Percentiles rank a stretch among this genome's conserved stretches.
Evolutionary conservation across 1,139 yeast species (phyloP).

Genomic region (Geotrichum carabidarum): DNA sequence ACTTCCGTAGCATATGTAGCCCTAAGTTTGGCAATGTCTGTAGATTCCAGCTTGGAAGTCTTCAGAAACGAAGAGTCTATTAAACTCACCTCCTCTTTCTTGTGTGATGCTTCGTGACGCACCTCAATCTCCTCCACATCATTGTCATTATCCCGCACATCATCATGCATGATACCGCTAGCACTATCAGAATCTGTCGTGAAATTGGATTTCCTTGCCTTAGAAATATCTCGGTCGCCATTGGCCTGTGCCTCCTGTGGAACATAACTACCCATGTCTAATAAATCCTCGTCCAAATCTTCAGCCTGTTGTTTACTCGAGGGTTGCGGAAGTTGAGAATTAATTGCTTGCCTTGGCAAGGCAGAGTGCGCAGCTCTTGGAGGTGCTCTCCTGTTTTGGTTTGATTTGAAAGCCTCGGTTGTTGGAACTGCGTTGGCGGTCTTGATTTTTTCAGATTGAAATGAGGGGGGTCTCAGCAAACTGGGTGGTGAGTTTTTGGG

Average conservation of each 20-base stretch:
- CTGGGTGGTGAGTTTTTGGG: conserved; percentile 13
- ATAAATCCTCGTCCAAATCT: too few species aligned
- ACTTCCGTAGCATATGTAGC: conserved; percentile 27
- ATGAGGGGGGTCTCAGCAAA: neutral
- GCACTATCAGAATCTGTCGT: neutral
- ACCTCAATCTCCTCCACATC: neutral
- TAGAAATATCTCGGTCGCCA: too few species aligned
- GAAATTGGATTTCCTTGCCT: too few species aligned
- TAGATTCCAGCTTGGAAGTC: neutral
- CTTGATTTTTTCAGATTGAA: neutral
- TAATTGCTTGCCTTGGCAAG: too few species aligned
- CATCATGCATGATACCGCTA: neutral
- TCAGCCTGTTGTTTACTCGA: too few species aligned
- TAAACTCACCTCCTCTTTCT: conserved; percentile 5
- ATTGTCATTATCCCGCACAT: neutral
- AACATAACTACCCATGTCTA: too few species aligned
- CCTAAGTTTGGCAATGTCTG: conserved; percentile 12
- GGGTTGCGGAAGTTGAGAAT: too few species aligned
- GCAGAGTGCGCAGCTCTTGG: too few species aligned
- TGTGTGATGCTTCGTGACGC: neutral
- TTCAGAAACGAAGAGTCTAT: conserved; percentile 3
- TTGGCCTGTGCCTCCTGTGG: too few species aligned
- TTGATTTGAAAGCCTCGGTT: too few species aligned
- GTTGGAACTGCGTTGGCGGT: neutral
- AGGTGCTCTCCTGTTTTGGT: too few species aligned